Evolutionary conservation across 192 early-diverging fungal species (phyloP), one percentile per base, ranked within the genome.

Genomic region (Backusella morwellensis): DNA sequence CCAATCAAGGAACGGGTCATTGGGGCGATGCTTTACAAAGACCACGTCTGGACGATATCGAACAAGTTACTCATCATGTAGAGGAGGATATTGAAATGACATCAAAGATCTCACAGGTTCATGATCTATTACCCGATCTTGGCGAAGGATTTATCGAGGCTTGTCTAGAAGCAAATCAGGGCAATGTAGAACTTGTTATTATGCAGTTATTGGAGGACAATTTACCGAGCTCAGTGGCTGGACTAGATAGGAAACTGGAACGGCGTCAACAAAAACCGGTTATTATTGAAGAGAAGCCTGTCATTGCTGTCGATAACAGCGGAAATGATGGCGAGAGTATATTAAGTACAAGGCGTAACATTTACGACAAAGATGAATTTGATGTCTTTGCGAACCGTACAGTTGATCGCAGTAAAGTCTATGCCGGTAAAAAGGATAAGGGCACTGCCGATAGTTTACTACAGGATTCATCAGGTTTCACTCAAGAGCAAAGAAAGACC

Each of bases 331-430:
- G 23, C n/a, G 38, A 44, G 12, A 76, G 56, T 23, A 32, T 81
- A 14, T 38, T 81, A 35, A 34, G 59, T n/a, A 70, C 75, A 17
- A 91, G 96, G 11, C 84, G 88, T 15, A 98, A 97, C 77, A 86
- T 97, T 36, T 96, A 94, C 84, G 96, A 98, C 82, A 92, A 93
- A 47, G 97, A 98, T 77, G 95, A 95, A 75, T 97, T 98, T 84
- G 96, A 98, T 74, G 88, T 97, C 7, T 95, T 97, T 82, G 79
- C 85, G 35, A 87, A 89, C 68, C 83, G 87, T 11, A 82, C 80
- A 4, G 80, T 95, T 8, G 90, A 95, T 77, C 78, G 83, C 74
- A 81, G 78, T 35, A 92, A 91, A 47, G 90, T 95, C 26, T 86
- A 88, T 56, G 82, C 85, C 47, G 94, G 95, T 71, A 98, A 96